phyloP scores from a whole-genome alignment of 2,329 filamentous ascomycete genomes.

The Graphilbum fragrans region DNA sequence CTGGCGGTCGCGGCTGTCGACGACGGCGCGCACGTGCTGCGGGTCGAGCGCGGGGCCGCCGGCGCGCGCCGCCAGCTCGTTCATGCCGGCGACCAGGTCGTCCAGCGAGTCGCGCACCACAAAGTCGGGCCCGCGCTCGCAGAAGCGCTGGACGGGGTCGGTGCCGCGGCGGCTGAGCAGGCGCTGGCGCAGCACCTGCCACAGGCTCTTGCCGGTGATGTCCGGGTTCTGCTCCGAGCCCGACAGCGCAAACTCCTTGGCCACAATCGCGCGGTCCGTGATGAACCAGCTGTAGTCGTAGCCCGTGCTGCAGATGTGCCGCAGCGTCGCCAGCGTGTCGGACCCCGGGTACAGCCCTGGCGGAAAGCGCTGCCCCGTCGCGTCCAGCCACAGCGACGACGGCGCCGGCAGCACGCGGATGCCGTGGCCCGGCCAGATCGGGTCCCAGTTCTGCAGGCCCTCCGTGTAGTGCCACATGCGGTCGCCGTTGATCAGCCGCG shows the following conservation, averaged over 20 bases:
- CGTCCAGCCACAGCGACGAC: conserved; percentile 51
- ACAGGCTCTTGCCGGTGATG: conserved; percentile 43
- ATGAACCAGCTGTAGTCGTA: conserved; percentile 55
- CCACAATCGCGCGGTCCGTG: conserved; percentile 43
- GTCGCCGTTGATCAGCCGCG: conserved; percentile 45
- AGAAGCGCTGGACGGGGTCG: conserved; percentile 42
- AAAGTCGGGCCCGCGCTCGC: conserved; percentile 47
- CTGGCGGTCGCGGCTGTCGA: conserved; percentile 43
- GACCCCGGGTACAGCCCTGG: conserved; percentile 43
- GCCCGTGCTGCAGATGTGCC: conserved; percentile 46
- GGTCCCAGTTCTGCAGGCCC: conserved; percentile 47
- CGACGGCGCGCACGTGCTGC: conserved; percentile 28
- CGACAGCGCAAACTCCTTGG: conserved; percentile 49
- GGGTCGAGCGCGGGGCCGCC: conserved; percentile 35
- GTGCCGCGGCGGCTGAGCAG: conserved; percentile 40
- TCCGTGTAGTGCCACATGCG: conserved; percentile 59
- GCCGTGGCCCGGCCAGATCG: conserved; percentile 49
- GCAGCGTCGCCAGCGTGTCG: conserved; percentile 45
- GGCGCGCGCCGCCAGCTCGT: conserved; percentile 34
- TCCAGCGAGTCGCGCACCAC: conserved; percentile 42
- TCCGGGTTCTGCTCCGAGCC: conserved; percentile 54
- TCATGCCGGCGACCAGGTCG: conserved; percentile 46
- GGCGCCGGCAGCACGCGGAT: conserved; percentile 49
- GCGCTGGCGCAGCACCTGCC: conserved; percentile 35
- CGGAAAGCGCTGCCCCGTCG: conserved; percentile 44